These are phyloP conservation scores for Aspergillus ellipticus DNA, from an alignment of 495 filamentous ascomycete genomes.

Conservation along the genomic window DNA sequence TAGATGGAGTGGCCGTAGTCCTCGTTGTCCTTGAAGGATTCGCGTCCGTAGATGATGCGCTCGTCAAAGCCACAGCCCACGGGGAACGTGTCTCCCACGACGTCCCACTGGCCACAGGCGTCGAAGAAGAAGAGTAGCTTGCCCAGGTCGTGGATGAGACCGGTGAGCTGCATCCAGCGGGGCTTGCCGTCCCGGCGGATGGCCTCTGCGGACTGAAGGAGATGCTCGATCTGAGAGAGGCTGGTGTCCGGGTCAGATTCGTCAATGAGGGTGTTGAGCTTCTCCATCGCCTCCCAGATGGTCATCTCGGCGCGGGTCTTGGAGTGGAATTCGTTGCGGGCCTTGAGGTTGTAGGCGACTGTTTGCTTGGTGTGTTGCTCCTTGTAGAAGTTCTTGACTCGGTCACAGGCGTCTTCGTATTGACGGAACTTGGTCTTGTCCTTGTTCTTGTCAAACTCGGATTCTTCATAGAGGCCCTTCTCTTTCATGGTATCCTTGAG, in stretches of 20 bases:
- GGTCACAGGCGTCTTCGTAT: constrained; percentile 72
- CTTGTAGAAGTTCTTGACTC: constrained; percentile 77
- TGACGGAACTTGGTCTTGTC: constrained; percentile 80
- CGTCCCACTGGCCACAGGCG: constrained; percentile 84
- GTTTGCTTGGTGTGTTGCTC: constrained; percentile 85
- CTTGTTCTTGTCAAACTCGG: constrained; percentile 69
- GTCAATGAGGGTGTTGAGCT: constrained; percentile 83
- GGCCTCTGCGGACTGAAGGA: constrained; percentile 81
- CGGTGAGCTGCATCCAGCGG: constrained; percentile 86
- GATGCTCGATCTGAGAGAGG: constrained; percentile 82
- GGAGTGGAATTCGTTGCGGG: constrained; percentile 66
- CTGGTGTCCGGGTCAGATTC: constrained; percentile 84
- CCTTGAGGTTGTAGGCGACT: constrained; percentile 75
- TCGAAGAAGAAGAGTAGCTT: constrained; percentile 85
- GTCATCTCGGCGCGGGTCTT: constrained; percentile 70
- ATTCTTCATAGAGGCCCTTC: constrained; percentile 55
- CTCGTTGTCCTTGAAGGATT: constrained; percentile 69
- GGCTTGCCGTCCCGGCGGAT: constrained; percentile 87
- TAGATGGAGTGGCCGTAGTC: constrained; percentile 65
- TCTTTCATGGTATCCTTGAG: constrained; percentile 58
- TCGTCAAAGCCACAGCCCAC: constrained; percentile 81
- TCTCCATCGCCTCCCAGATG: constrained; percentile 87
- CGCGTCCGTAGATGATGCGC: constrained; percentile 68
- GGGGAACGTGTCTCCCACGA: constrained; percentile 88
- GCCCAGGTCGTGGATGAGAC: constrained; percentile 86